Base-by-base conservation (phyloP, 257 asterid species). In the Ophiorrhiza pumila region DNA sequence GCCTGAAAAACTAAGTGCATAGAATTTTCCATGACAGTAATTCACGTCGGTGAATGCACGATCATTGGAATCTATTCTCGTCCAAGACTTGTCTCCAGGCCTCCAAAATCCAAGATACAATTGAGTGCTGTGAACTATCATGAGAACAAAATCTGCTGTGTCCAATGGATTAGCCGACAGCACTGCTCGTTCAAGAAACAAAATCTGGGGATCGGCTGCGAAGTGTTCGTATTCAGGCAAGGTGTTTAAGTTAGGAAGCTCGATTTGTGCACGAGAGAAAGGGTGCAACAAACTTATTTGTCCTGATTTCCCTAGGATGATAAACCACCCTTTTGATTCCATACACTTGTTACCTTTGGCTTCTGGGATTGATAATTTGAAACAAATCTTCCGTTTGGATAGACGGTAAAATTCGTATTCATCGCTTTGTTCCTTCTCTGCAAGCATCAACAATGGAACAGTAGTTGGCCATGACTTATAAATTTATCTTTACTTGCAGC, bases 271-370 rank as follows among this genome's bases (percentile, higher is more conserved):
- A 1, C 31, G 31, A 0, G 59, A 22, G n/a, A 53, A 53, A 53
- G 59, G 59, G 23, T 53, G 59, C n/a, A 53, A 22, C 59, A 53
- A 53, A 7, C 14, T 22, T 4, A 53, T 1, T 4, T 53, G 14
- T 6, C 59, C 59, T 0, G 31, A 53, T 1, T 0, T 53, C 6
- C 59, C 14, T n/a, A 5, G 13, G 13, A 3, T 7, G 31, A 53
- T 2, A 7, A 53, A 6, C 59, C 59, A 53, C 10, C 59, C 59
- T 9, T 31, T 25, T 7, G 34, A 11, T 35, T n/a, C 69, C 1
- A 64, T 37, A 27, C 69, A 64, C 35, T 37, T 64, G 7, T 64
- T 64, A 64, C 69, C 69, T 25, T 39, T 64, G 10, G 50, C 52
- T 15, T 45, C 69, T 6, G 50, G 69, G 9, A 64, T 27, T 18